Base-by-base conservation (phyloP, 805 yeast genomes). In the Ogataea sp. region DNA sequence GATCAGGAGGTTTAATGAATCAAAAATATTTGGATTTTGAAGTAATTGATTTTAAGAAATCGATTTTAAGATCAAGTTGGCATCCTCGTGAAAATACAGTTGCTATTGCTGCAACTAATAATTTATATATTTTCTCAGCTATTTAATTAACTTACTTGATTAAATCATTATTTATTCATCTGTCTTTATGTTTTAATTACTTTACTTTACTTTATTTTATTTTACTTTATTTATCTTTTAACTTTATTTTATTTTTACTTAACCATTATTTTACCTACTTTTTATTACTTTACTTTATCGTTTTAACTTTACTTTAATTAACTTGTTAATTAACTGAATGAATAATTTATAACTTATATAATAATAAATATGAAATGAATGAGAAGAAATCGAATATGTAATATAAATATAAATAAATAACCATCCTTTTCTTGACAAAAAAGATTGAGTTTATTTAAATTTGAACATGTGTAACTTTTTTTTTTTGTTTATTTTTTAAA, bases 51-150 rank as follows among this genome's bases (percentile, higher is more conserved):
- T 93, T 89, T 69, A 87, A 89, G 64, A 90, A 89, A 71, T 82
- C 86, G 62, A 89, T 93, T 44, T 71, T 90, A 62, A 97, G 93
- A 65, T 71, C 88, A 62, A 87, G 97, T 60, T 93, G 99, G 98
- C 98, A 93, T 70, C 98, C 99, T 47, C 72, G 70, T 50, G 98
- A 94, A 65, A 87, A 93, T 65, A 80, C 93, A 38, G 95, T 93
- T 50, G 98, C 98, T 32, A 85, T 93, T 56, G 97, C 97, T 36
- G 97, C 98, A 16, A 93, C 99, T 18, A 94, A 93, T 68, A 93
- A 93, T 65, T 73, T 86, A 51, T 84, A 83, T 65, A 83, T 84
- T 44, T 84, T 84, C 59, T 81, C 90, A 41, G 82, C 93, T 39
- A 69, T 80, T 52, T 83, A 64, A 52, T 8, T 14, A 9, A 29